Conservation (phyloP, 768 basidiomycete genomes). For the Pleurotus sapidus region DNA sequence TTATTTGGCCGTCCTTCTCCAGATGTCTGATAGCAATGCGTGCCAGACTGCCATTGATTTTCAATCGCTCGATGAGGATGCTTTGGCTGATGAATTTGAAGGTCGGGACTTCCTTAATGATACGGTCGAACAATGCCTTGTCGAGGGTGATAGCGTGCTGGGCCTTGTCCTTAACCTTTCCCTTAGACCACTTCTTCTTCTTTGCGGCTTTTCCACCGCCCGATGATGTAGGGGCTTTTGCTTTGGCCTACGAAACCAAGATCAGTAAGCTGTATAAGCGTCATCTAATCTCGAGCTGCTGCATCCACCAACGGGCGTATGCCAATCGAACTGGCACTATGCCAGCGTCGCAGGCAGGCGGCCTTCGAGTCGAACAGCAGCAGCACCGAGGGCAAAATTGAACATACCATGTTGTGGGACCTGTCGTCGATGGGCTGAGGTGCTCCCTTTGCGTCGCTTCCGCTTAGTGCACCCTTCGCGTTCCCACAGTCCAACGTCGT, state of each 20-base stretch:
- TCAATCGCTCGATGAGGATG: slow-evolving; percentile 97
- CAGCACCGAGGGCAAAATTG: not conserved
- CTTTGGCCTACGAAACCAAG: slow-evolving; percentile 50
- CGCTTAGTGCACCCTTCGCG: not conserved
- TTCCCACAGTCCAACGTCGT: not conserved
- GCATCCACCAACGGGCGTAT: slow-evolving; percentile 33
- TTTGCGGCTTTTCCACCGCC: slow-evolving; percentile 87
- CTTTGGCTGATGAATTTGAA: slow-evolving; percentile 98
- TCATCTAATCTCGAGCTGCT: slow-evolving; percentile 30
- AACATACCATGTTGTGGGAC: slow-evolving; percentile 4
- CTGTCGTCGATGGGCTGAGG: slow-evolving; percentile 5
- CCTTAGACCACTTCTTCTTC: slow-evolving; percentile 99
- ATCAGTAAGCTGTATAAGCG: slow-evolving; percentile 19
- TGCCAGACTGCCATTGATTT: slow-evolving; percentile 93
- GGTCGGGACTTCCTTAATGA: slow-evolving; percentile 97
- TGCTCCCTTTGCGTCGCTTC: too few relatives aligned
- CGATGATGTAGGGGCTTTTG: slow-evolving; percentile 78
- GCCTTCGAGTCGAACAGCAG: not conserved
- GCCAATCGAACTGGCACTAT: not conserved
- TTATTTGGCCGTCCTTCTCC: slow-evolving; percentile 93
- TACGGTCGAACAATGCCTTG: slow-evolving; percentile 89
- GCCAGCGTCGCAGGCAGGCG: not conserved
- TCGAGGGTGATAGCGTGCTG: slow-evolving; percentile 94
- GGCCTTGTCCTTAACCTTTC: slow-evolving; percentile 99
- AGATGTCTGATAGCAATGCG: slow-evolving; percentile 88